These are phyloP conservation scores for Ceriops zippeliana DNA, from an alignment of 345 rosid species.

Conservation along the genomic window DNA sequence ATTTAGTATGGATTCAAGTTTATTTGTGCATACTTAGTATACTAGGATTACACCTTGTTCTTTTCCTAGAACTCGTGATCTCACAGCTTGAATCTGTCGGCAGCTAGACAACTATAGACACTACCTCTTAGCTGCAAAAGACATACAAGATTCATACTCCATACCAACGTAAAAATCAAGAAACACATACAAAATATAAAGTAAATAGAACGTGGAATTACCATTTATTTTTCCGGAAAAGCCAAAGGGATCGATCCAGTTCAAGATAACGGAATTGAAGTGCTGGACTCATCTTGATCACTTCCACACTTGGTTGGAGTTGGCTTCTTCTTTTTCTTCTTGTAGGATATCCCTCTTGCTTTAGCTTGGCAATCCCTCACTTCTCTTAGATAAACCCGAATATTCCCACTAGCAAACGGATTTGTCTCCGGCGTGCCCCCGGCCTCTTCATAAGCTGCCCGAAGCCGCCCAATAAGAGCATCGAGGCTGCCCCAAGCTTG, in stretches of 20 bases:
- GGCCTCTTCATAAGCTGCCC: conserved; percentile 92
- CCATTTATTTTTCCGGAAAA: conserved; percentile 1
- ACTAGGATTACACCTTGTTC: no score
- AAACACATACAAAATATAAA: not conserved
- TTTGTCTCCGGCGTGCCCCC: conserved; percentile 77
- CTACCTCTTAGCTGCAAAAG: no score
- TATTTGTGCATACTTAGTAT: no score
- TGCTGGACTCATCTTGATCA: conserved; percentile 34
- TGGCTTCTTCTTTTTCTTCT: conserved; percentile 76
- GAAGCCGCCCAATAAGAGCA: conserved; percentile 81
- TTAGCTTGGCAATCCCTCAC: conserved; percentile 81
- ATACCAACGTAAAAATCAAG: not conserved
- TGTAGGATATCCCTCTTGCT: conserved; percentile 82
- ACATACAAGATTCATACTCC: no score
- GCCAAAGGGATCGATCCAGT: not conserved
- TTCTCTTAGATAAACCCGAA: conserved; percentile 68
- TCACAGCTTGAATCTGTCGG: no score
- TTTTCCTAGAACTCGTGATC: no score
- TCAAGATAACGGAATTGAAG: conserved; percentile 46
- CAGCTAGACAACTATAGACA: no score
- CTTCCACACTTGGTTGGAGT: conserved; percentile 24
- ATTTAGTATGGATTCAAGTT: no score
- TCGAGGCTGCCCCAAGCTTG: conserved; percentile 97
- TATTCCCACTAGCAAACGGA: conserved; percentile 74
- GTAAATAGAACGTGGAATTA: conserved; percentile 4